A percentile compares a stretch with the other conserved stretches of the same genome.
phyloP scores from a whole-genome alignment of 306 rosid genomes.

The Carpinus fangiana region DNA sequence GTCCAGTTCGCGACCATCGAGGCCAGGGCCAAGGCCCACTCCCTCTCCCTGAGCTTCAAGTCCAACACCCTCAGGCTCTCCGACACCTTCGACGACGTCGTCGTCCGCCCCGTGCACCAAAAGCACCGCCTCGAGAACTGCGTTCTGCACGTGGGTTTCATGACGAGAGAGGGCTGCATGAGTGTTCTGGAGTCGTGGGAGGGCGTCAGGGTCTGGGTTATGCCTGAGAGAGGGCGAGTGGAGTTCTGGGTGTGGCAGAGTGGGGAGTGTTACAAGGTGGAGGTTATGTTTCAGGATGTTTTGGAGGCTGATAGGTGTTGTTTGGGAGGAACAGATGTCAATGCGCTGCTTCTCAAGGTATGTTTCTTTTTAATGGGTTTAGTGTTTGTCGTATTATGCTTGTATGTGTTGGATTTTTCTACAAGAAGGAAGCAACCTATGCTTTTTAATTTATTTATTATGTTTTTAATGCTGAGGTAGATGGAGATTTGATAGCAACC shows the following conservation, averaged over 20 bases:
- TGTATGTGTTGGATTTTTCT: not conserved
- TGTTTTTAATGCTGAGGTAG: not conserved
- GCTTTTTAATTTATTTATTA: not conserved
- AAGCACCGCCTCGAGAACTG: slow-evolving; percentile 43
- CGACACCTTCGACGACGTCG: slow-evolving; percentile 50
- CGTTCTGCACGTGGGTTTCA: slow-evolving; percentile 55
- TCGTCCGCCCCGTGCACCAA: slow-evolving; percentile 47
- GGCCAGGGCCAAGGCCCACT: slow-evolving; percentile 38
- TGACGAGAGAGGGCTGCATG: slow-evolving; percentile 42
- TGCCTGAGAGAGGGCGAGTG: slow-evolving; percentile 66
- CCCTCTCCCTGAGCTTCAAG: slow-evolving; percentile 53
- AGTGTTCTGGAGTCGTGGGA: slow-evolving; percentile 63
- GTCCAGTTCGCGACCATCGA: slow-evolving; percentile 63
- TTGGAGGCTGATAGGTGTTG: slow-evolving; percentile 53
- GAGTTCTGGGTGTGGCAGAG: slow-evolving; percentile 59
- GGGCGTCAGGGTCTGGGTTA: slow-evolving; percentile 57
- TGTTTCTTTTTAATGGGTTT: not conserved
- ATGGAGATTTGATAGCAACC: not conserved
- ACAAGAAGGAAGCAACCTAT: not conserved
- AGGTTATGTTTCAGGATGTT: slow-evolving; percentile 67
- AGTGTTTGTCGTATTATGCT: not conserved
- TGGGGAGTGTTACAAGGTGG: slow-evolving; percentile 54
- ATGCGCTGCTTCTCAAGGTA: slow-evolving; percentile 64
- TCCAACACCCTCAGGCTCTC: slow-evolving; percentile 54
- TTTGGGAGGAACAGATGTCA: slow-evolving; percentile 44